Conservation (phyloP, 1,284 basidiomycete species). For the Cystobasidium sp. region DNA sequence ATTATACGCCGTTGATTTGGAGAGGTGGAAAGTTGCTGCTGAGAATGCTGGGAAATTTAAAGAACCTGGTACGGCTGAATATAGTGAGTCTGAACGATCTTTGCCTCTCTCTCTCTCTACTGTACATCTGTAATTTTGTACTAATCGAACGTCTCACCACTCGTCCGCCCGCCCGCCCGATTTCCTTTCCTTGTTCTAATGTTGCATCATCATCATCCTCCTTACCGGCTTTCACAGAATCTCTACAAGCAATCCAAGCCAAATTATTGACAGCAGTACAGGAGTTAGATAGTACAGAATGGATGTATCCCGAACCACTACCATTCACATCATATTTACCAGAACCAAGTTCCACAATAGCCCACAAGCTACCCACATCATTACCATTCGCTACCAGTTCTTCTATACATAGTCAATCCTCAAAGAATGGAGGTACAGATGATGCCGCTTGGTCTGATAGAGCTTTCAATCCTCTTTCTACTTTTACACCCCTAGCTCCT, state of each 20-base stretch:
- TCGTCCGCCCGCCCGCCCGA: neutral
- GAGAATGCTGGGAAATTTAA: neutral
- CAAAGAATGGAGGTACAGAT: neutral
- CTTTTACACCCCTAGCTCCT: constrained; percentile 38
- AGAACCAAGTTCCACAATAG: constrained; percentile 18
- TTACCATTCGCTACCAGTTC: neutral
- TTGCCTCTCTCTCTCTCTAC: neutral
- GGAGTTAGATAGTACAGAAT: constrained; percentile 35
- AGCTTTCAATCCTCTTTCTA: constrained; percentile 42
- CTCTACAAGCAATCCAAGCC: constrained; percentile 32
- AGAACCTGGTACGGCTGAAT: constrained; percentile 22
- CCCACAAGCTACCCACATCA: constrained; percentile 5
- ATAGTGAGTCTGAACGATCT: constrained; percentile 38
- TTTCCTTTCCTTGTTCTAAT: neutral
- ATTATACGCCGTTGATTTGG: constrained; percentile 24
- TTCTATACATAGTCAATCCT: neutral
- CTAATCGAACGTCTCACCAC: neutral
- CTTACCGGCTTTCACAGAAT: neutral
- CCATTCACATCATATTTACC: constrained; percentile 19
- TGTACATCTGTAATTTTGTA: neutral
- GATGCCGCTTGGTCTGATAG: constrained; percentile 21
- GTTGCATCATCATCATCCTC: too few relatives aligned
- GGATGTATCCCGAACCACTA: constrained; percentile 38
- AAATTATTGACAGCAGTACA: constrained; percentile 22
- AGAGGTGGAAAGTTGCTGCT: constrained; percentile 22